Evolutionary conservation across 495 filamentous ascomycete species (phyloP), one percentile per base, ranked within the genome.

Genomic region (Tuber aestivum): DNA sequence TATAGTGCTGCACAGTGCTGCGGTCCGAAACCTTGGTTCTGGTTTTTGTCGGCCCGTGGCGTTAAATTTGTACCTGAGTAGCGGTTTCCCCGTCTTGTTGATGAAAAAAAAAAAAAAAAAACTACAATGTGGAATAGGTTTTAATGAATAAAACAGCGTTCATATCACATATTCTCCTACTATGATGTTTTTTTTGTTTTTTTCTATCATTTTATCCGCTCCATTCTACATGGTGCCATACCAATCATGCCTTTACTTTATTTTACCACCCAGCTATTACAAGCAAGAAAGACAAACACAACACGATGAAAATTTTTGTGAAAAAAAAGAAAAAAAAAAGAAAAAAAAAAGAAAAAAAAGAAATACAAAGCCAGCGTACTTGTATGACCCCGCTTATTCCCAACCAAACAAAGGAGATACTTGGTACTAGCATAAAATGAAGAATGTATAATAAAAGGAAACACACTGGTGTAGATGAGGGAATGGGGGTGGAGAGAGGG

Each of bases 301-400:
- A 65, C 14, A 20, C 27, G 14, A 65, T 32, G 56, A 18, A 2
- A 16, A 35, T 20, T n/a, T n/a, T n/a, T n/a, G n/a, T n/a, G n/a
- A 27, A 65, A 65, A 65, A 16, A 4, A 65, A 5, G 12, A n/a
- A n/a, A 10, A 56, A 14, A 27, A 65, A 65, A 65, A 16, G 4
- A 65, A 5, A n/a, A n/a, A n/a, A 10, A 56, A 14, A 35, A 16
- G 14, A 18, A 18, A 1, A 16, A 35, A 18, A 27, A 27, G 35
- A 65, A 35, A 65, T 0, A 12, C 6, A 20, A 65, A 65, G 56
- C 56, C 27, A 65, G 18, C 14, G 27, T 65, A 65, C 32, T 35
- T 35, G 56, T 65, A 65, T 35, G 56, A 65, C 56, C 56, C 3
- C 56, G 56, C 56, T 65, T 65, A 35, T 65, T 61, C 56, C 56